Evolutionary conservation across 345 rosid genomes (phyloP).

Genomic region (Brassica cretica): DNA sequence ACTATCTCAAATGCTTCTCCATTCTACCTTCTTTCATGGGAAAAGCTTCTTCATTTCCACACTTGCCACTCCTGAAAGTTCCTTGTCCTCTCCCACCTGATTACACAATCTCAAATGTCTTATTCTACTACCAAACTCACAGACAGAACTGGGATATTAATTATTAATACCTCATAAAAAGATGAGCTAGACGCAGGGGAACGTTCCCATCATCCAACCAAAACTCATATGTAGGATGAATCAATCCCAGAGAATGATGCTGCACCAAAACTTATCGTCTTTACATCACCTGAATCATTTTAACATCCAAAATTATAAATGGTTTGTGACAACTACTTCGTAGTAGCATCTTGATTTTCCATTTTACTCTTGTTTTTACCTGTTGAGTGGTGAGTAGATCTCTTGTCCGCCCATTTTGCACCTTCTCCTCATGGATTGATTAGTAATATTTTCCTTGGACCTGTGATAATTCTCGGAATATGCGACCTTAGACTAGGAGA

Average conservation of each 20-base stretch:
- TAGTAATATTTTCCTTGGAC: constrained; percentile 88
- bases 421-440: constrained; percentile 81
- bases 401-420: constrained; percentile 96
- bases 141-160: constrained; percentile 4
- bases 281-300: constrained; percentile 55
- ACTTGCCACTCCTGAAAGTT: constrained; percentile 58
- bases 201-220: constrained; percentile 55
- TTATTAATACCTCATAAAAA: constrained; percentile 66
- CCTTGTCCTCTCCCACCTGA: constrained; percentile 77
- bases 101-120: constrained; percentile 29
- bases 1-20: constrained; percentile 46
- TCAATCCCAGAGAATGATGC: constrained; percentile 73
- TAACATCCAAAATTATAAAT: not conserved
- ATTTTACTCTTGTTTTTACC: constrained; percentile 38
- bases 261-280: constrained; percentile 55
- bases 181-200: constrained; percentile 83
- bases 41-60: constrained; percentile 72
- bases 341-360: not conserved
- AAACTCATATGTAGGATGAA: constrained; percentile 49
- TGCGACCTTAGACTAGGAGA: constrained; percentile 16
- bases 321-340: not conserved
- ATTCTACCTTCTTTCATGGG: constrained; percentile 38
- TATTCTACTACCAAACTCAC: constrained; percentile 20
- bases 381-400: constrained; percentile 90
- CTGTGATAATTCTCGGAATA: constrained; percentile 43